Evolutionary conservation across 1,139 yeast species (phyloP).

Genomic region (Candida sp.): DNA sequence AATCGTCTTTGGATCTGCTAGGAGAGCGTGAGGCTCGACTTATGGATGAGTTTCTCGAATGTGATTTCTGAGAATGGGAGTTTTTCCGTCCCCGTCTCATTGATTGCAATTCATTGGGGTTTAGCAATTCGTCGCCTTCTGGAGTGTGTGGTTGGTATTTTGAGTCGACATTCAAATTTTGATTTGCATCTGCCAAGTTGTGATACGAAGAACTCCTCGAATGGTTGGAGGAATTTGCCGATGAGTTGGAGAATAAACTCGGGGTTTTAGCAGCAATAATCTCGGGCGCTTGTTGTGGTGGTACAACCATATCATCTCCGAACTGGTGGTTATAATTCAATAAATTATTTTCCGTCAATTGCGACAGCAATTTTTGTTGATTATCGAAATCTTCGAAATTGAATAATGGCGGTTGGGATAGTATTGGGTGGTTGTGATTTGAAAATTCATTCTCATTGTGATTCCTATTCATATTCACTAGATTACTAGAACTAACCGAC

Average conservation of each 20-base stretch:
- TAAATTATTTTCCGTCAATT: slow-evolving; percentile 28
- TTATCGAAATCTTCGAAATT: slow-evolving; percentile 2
- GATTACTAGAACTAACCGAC: slow-evolving; percentile 36
- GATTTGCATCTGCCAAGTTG: slow-evolving; percentile 10
- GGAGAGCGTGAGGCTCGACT: slow-evolving; percentile 5
- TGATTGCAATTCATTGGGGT: slow-evolving; percentile 33
- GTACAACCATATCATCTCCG: slow-evolving; percentile 21
- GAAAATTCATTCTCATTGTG: too few species aligned
- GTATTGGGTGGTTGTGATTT: not conserved
- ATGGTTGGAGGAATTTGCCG: slow-evolving; percentile 27
- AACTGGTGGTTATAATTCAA: slow-evolving; percentile 13
- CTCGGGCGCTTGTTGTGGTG: slow-evolving; percentile 34
- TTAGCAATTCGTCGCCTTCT: slow-evolving; percentile 16
- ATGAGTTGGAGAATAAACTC: slow-evolving; percentile 41
- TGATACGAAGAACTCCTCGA: slow-evolving; percentile 10
- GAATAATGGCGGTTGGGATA: not conserved
- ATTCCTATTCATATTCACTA: slow-evolving; percentile 16
- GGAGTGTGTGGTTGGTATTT: slow-evolving; percentile 13
- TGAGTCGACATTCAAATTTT: not conserved
- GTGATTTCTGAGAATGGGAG: slow-evolving; percentile 22
- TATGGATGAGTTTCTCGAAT: slow-evolving; percentile 14
- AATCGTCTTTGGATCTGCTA: slow-evolving; percentile 6
- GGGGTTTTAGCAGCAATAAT: slow-evolving; percentile 37
- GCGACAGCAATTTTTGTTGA: slow-evolving; percentile 3
- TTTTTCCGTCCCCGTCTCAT: slow-evolving; percentile 32